These are phyloP conservation scores for Claviceps monticola DNA, from an alignment of 2,329 filamentous ascomycete species.

Conservation along the genomic window DNA sequence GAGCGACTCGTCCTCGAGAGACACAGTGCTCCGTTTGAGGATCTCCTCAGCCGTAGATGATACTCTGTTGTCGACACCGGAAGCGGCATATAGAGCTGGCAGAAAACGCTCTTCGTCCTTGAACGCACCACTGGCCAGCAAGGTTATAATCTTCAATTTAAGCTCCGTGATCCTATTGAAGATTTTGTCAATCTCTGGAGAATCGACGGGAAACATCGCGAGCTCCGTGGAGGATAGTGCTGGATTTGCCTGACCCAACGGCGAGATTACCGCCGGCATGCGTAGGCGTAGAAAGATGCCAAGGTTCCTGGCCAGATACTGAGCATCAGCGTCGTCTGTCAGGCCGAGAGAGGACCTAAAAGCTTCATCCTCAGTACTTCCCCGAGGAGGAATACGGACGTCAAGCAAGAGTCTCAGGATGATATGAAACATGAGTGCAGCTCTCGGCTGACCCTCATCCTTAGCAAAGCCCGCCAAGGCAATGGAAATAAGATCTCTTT, in stretches of 20 bases:
- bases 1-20: slow-evolving; percentile 54
- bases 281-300: slow-evolving; percentile 51
- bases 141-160: slow-evolving; percentile 47
- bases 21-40: slow-evolving; percentile 63
- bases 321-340: slow-evolving; percentile 51
- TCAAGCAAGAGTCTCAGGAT: slow-evolving; percentile 63
- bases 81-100: slow-evolving; percentile 69
- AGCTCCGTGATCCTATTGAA: slow-evolving; percentile 25
- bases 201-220: slow-evolving; percentile 17
- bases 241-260: slow-evolving; percentile 20
- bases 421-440: slow-evolving; percentile 63
- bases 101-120: slow-evolving; percentile 70
- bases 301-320: slow-evolving; percentile 61
- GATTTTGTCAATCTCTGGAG: slow-evolving; percentile 49
- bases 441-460: slow-evolving; percentile 17
- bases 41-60: slow-evolving; percentile 80
- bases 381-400: slow-evolving; percentile 58
- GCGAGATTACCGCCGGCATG: slow-evolving; percentile 16
- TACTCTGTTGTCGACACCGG: slow-evolving; percentile 68
- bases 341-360: slow-evolving; percentile 56
- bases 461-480: slow-evolving; percentile 19
- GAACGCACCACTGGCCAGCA: slow-evolving; percentile 79
- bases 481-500: slow-evolving; percentile 56
- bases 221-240: slow-evolving; percentile 18
- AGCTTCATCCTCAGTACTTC: slow-evolving; percentile 61